Conservation (phyloP, 75 land plant genomes). For the Larix kaempferi region DNA sequence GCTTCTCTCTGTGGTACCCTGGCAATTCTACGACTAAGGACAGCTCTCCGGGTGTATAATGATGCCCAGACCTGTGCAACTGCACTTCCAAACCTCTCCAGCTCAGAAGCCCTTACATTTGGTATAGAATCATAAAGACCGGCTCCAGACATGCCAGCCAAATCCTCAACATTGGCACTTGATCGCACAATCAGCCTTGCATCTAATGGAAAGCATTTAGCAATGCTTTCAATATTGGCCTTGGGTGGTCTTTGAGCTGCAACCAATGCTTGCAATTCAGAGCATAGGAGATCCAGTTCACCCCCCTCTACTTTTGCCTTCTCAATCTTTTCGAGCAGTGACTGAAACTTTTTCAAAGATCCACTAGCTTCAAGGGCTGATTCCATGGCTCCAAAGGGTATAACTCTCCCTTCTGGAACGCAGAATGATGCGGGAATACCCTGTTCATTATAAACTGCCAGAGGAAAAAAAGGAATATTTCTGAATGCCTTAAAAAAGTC, state of each 20-base stretch:
- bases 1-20: constrained; percentile 81
- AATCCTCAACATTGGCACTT: constrained; percentile 98
- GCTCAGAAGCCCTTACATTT: constrained; percentile 71
- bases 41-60: constrained; percentile 90
- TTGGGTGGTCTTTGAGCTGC: constrained; percentile 45
- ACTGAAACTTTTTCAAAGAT: constrained; percentile 37
- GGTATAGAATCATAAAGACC: constrained; percentile 97
- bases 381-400: constrained; percentile 98
- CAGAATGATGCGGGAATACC: constrained; percentile 77
- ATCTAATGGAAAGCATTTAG: constrained; percentile 34
- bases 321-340: constrained; percentile 63
- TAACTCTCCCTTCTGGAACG: constrained; percentile 80
- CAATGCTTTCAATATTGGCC: constrained; percentile 37
- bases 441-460: constrained; percentile 66
- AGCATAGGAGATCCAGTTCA: constrained; percentile 69
- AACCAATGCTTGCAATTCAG: constrained; percentile 61
- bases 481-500: not conserved
- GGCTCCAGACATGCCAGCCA: constrained; percentile 99
- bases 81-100: constrained; percentile 63
- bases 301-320: constrained; percentile 66
- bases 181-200: constrained; percentile 82
- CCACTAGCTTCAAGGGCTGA: constrained; percentile 57
- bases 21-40: constrained; percentile 83
- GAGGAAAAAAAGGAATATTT: constrained; percentile 4
- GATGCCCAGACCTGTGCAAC: constrained; percentile 96